Evolutionary conservation across 2,329 filamentous ascomycete genomes (phyloP).

Genomic region (Venturia pyrina): DNA sequence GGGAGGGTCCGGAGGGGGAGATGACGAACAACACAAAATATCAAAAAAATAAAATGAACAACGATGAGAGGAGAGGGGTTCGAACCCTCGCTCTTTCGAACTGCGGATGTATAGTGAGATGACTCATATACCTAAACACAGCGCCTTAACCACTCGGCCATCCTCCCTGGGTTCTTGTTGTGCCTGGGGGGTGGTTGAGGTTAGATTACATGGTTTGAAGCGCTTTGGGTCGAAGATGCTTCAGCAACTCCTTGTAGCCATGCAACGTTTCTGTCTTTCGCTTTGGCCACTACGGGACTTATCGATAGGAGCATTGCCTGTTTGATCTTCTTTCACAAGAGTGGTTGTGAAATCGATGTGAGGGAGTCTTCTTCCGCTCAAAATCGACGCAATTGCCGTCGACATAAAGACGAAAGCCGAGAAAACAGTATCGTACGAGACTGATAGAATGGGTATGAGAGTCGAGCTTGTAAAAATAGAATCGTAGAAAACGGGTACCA

Average conservation of each 20-base stretch:
- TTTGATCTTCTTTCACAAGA: too few species aligned
- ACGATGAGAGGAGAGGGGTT: constrained; percentile 12
- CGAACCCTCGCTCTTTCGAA: constrained; percentile 13
- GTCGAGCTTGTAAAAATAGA: not conserved
- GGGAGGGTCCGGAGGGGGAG: too few species aligned
- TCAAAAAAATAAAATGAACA: not conserved
- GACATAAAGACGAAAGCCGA: not conserved
- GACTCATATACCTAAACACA: constrained; percentile 12
- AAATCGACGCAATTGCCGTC: not conserved
- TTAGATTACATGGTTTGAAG: not conserved
- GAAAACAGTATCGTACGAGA: not conserved
- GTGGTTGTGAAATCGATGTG: not conserved
- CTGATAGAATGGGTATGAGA: not conserved
- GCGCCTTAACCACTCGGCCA: constrained; percentile 14
- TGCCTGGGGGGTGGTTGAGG: not conserved
- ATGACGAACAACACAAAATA: too few species aligned
- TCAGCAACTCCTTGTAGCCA: too few species aligned
- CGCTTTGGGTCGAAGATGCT: too few species aligned
- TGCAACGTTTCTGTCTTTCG: too few species aligned
- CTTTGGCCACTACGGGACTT: too few species aligned
- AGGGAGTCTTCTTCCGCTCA: not conserved
- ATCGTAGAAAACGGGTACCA: not conserved
- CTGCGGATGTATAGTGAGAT: constrained; percentile 9
- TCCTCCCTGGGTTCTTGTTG: not conserved
- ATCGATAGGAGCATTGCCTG: too few species aligned